Conservation (phyloP, 2,329 filamentous ascomycete species). For the Canariomyces notabilis region DNA sequence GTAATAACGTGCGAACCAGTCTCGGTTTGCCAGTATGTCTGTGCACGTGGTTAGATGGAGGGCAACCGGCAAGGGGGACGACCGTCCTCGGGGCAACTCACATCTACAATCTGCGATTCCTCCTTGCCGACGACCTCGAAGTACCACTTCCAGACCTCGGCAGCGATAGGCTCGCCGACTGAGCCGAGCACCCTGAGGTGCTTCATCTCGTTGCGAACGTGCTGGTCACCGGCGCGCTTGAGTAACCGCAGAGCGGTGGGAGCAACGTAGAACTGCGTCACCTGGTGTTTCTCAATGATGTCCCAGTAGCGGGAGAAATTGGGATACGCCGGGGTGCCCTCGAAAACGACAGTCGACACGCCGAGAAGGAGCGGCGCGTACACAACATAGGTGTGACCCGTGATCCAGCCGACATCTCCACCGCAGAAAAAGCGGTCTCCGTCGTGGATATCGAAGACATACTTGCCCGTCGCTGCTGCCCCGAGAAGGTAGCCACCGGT, state of each 20-base stretch:
- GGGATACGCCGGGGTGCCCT: conserved; percentile 95
- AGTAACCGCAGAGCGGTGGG: conserved; percentile 88
- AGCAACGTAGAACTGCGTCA: conserved; percentile 98
- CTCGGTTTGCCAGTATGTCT: conserved; percentile 99
- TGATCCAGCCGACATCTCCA: conserved; percentile 98
- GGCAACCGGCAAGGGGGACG: background rate
- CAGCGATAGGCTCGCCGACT: conserved; percentile 94
- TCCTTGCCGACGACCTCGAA: conserved; percentile 91
- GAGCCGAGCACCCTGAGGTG: conserved; percentile 85
- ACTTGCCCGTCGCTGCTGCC: conserved; percentile 90
- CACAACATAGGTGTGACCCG: conserved; percentile 96
- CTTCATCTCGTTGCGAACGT: conserved; percentile 86
- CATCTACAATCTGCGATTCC: conserved; percentile 88
- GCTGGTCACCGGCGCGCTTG: conserved; percentile 91
- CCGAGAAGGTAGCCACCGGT: conserved; percentile 94
- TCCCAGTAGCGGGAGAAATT: conserved; percentile 99
- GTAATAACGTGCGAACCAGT: conserved; percentile 96
- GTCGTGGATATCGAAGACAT: conserved; percentile 97
- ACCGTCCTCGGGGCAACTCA: conserved; percentile 46
- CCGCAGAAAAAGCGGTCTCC: conserved; percentile 95
- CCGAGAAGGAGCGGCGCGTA: conserved; percentile 92
- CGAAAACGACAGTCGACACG: conserved; percentile 92
- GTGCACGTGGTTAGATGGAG: conserved; percentile 19
- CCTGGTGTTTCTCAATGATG: conserved; percentile 88
- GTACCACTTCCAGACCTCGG: conserved; percentile 99